phyloP scores from a whole-genome alignment of 192 early-diverging fungal species.

The Paraglomus brasilianum region DNA sequence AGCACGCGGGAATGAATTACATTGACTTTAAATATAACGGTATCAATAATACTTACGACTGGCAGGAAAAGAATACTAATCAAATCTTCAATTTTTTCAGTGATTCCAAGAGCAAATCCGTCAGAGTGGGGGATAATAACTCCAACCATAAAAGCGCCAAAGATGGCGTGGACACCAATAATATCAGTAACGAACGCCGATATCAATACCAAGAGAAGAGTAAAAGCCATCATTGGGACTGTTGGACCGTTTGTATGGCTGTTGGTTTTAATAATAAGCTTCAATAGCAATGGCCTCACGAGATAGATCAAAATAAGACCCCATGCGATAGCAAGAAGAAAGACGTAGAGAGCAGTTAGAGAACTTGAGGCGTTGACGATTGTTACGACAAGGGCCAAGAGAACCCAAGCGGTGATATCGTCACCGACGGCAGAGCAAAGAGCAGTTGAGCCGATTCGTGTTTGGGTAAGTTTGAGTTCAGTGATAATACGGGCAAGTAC shows the following conservation, averaged over 20 bases:
- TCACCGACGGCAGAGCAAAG: slow-evolving; percentile 85
- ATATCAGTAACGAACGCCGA: slow-evolving; percentile 82
- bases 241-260: slow-evolving; percentile 53
- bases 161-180: slow-evolving; percentile 91
- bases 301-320: slow-evolving; percentile 66
- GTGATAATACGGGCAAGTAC: slow-evolving; percentile 93
- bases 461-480: slow-evolving; percentile 79
- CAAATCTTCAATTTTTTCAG: slow-evolving; percentile 92
- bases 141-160: slow-evolving; percentile 89
- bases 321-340: slow-evolving; percentile 71
- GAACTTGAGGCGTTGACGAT: slow-evolving; percentile 73
- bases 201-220: slow-evolving; percentile 66
- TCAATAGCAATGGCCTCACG: slow-evolving; percentile 62
- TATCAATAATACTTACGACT: slow-evolving; percentile 47
- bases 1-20: neutral
- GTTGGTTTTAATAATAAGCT: slow-evolving; percentile 49
- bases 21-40: neutral
- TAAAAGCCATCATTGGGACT: slow-evolving; percentile 66
- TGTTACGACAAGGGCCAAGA: slow-evolving; percentile 80
- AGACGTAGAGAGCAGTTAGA: slow-evolving; percentile 79
- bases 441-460: slow-evolving; percentile 79
- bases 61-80: slow-evolving; percentile 85
- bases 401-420: slow-evolving; percentile 84
- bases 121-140: slow-evolving; percentile 85
- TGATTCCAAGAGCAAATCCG: slow-evolving; percentile 83